Conservation (phyloP, 1,284 basidiomycete species). For the Papiliotrema fonsecae region DNA sequence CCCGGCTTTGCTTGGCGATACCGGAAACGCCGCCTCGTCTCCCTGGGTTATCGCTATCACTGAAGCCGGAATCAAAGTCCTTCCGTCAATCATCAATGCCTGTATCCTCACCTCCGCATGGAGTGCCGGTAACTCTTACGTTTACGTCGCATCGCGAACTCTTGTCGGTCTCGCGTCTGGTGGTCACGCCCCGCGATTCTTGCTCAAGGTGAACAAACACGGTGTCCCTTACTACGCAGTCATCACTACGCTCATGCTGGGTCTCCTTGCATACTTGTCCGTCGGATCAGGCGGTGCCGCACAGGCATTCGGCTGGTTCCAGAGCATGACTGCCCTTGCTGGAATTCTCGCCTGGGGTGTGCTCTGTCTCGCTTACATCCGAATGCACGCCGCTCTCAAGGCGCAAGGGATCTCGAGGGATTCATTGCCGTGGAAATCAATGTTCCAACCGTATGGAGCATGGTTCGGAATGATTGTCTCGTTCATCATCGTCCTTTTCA, state of each 20-base stretch:
- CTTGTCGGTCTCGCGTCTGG: neutral
- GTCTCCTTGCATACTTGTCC: conserved; percentile 61
- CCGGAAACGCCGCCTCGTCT: conserved; percentile 63
- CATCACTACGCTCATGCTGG: conserved; percentile 59
- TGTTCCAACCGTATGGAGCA: conserved; percentile 17
- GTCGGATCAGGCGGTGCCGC: conserved; percentile 28
- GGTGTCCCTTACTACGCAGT: conserved; percentile 50
- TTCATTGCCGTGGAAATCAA: conserved; percentile 54
- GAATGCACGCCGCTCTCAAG: conserved; percentile 26
- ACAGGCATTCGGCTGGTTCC: conserved; percentile 55
- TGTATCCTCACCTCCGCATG: conserved; percentile 76
- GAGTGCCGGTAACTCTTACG: conserved; percentile 76
- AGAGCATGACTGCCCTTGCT: conserved; percentile 61
- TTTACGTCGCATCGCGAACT: conserved; percentile 35
- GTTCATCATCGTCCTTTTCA: conserved; percentile 36
- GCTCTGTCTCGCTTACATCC: conserved; percentile 24
- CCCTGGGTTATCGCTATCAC: conserved; percentile 69
- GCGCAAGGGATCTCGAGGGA: conserved; percentile 25
- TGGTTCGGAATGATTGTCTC: conserved; percentile 25
- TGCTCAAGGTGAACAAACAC: neutral
- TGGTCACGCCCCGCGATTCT: neutral
- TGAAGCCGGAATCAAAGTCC: conserved; percentile 61
- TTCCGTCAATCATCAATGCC: conserved; percentile 66
- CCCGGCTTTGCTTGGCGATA: conserved; percentile 52
- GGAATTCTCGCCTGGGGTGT: conserved; percentile 10